Evolutionary conservation across 768 basidiomycete species (phyloP).

Genomic region (Infundibulicybe gibba): DNA sequence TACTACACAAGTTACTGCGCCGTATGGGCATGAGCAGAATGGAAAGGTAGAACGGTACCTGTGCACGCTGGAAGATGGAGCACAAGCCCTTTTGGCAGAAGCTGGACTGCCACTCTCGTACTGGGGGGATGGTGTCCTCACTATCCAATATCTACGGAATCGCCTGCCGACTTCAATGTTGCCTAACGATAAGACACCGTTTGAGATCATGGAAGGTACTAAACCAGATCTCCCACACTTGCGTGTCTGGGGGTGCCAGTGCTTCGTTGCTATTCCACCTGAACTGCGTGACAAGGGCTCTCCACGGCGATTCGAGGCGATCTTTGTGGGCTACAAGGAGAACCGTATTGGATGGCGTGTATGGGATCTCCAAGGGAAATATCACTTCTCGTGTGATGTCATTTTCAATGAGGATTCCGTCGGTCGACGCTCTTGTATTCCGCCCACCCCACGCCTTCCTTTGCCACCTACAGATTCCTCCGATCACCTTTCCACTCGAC

Average conservation of each 20-base stretch:
- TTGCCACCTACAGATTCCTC: neutral
- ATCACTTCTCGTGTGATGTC: slow-evolving; percentile 21
- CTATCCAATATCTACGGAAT: slow-evolving; percentile 15
- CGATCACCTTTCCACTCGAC: neutral
- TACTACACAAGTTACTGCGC: neutral
- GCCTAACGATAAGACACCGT: slow-evolving; percentile 11
- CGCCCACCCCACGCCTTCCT: neutral
- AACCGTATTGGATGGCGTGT: slow-evolving; percentile 16
- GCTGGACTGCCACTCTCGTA: slow-evolving; percentile 14
- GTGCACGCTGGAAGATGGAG: neutral
- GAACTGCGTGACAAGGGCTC: slow-evolving; percentile 14
- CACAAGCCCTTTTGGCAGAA: neutral
- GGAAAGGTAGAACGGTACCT: slow-evolving; percentile 4
- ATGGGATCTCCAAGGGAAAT: slow-evolving; percentile 9
- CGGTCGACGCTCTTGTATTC: slow-evolving; percentile 5
- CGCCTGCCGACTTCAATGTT: slow-evolving; percentile 16
- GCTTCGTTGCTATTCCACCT: slow-evolving; percentile 14
- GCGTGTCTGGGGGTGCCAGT: slow-evolving; percentile 21
- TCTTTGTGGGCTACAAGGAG: slow-evolving; percentile 15
- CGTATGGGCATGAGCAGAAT: slow-evolving; percentile 5
- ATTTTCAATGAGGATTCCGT: slow-evolving; percentile 19
- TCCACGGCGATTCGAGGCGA: slow-evolving; percentile 10
- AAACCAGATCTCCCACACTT: slow-evolving; percentile 23
- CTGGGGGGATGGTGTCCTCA: slow-evolving; percentile 16
- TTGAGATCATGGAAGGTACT: slow-evolving; percentile 9